Evolutionary conservation across 163 green algal species (phyloP), one percentile per base, ranked within the genome.

Genomic region (Scenedesmus sp.): DNA sequence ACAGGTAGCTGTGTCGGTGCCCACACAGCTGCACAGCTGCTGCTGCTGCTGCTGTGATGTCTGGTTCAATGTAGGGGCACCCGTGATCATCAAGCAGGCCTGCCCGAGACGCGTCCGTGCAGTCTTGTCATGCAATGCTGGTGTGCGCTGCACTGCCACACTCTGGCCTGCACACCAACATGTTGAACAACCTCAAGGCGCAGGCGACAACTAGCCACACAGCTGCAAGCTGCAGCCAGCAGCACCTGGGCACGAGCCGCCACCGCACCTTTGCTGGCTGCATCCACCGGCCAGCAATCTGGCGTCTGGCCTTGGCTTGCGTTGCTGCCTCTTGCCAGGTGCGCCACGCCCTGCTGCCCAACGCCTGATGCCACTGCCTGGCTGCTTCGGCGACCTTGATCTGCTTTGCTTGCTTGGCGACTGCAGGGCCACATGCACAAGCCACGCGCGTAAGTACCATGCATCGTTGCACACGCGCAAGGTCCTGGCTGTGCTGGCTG

Each of bases 201-300:
- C n/a, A n/a, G n/a, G n/a, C n/a, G n/a, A n/a, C n/a, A n/a, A n/a
- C n/a, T n/a, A n/a, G n/a, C 53, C 18, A 24, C 53, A 65, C 53
- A 26, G 6, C 30, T 76, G 65, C 65, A 40, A 2, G 4, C 15
- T 76, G 65, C 65, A 40, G 24, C 1, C 20, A 35, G 2, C 65
- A 40, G 65, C 30, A 76, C 0, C 65, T 40, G 16, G 35, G 18
- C 2, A 33, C 10, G 13, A 46, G 72, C 10, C 30, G 18, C 6
- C 12, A n/a, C 6, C 88, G n/a, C 79, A 95, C 94, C 94, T 93
- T 94, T 6, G 91, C 33, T 7, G 94, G 94, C 44, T 94, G 78
- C 94, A 93, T 94, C 94, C 94, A 96, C 30, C 92, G 87, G 26
- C 15, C 65, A 22, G 94, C 92, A 83, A 95, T 94, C 46, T 83